These are phyloP conservation scores for Syzygium syzygioides DNA, from an alignment of 441 rosid species.

Conservation along the genomic window DNA sequence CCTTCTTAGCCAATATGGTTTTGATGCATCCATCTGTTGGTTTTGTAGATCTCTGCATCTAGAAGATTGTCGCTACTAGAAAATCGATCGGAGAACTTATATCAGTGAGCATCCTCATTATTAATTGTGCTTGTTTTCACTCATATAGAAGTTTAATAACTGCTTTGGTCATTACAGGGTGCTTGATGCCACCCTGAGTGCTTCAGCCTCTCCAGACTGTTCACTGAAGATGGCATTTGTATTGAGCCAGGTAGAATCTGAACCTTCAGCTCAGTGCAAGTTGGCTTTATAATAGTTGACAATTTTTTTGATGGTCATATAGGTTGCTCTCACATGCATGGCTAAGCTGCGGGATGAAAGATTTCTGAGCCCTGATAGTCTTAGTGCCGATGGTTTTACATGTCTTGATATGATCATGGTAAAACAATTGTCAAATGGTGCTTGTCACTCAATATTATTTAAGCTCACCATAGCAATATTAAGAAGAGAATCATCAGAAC, in stretches of 20 bases:
- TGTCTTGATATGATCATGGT: slow-evolving; percentile 80
- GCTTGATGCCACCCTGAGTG: slow-evolving; percentile 87
- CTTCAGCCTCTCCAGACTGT: slow-evolving; percentile 97
- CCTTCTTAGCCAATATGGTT: not conserved
- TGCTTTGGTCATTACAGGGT: slow-evolving; percentile 46
- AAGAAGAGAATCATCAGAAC: slow-evolving; percentile 91
- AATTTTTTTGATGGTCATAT: not conserved
- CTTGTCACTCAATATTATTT: slow-evolving; percentile 78
- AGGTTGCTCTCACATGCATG: slow-evolving; percentile 98
- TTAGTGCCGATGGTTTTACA: slow-evolving; percentile 69
- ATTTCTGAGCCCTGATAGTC: slow-evolving; percentile 56
- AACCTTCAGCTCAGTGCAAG: not conserved
- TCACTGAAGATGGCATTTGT: slow-evolving; percentile 89
- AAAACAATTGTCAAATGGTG: slow-evolving; percentile 89
- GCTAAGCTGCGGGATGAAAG: slow-evolving; percentile 94
- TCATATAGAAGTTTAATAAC: slow-evolving; percentile 18
- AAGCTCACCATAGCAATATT: slow-evolving; percentile 87
- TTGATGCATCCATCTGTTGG: not conserved
- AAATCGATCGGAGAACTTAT: slow-evolving; percentile 73
- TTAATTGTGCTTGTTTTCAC: not conserved
- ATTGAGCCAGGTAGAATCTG: slow-evolving; percentile 56
- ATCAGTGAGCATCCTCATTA: slow-evolving; percentile 49
- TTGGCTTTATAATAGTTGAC: not conserved
- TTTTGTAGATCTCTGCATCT: slow-evolving; percentile 68
- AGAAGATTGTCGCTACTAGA: slow-evolving; percentile 70